These are phyloP conservation scores for Claviceps africana DNA, from an alignment of 2,329 filamentous ascomycete species.

Conservation along the genomic window DNA sequence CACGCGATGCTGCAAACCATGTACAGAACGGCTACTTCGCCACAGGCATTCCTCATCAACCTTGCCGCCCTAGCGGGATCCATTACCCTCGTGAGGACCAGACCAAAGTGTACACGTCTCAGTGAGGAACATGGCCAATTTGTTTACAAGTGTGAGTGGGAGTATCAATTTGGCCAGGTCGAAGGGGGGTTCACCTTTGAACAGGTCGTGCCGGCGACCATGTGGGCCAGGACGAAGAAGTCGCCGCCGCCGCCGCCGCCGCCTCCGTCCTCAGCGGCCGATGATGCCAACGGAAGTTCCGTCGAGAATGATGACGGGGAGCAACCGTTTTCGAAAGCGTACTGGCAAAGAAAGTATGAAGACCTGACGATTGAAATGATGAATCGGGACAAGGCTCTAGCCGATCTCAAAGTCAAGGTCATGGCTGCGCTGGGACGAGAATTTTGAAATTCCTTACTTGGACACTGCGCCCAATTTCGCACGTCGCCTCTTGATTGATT, in stretches of 20 bases:
- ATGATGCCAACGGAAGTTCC: slow-evolving; percentile 2
- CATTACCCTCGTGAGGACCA: slow-evolving; percentile 31
- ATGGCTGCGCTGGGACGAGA: slow-evolving; percentile 21
- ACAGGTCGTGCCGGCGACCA: slow-evolving; percentile 29
- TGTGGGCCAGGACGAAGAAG: slow-evolving; percentile 23
- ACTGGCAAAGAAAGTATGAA: slow-evolving; percentile 40
- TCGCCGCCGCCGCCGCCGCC: not conserved
- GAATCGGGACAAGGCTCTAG: slow-evolving; percentile 40
- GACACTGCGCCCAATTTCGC: not conserved
- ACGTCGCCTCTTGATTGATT: too few species aligned
- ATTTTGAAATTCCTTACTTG: not conserved
- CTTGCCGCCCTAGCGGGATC: slow-evolving; percentile 43
- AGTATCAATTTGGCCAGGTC: slow-evolving; percentile 39
- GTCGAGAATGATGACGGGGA: slow-evolving; percentile 7
- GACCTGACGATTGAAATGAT: slow-evolving; percentile 46
- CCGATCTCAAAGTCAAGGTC: slow-evolving; percentile 28
- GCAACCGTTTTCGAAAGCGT: slow-evolving; percentile 17
- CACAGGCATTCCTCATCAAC: slow-evolving; percentile 45
- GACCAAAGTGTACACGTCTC: slow-evolving; percentile 27
- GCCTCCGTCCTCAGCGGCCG: slow-evolving; percentile 4
- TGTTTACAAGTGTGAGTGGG: slow-evolving; percentile 40
- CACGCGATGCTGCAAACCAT: slow-evolving; percentile 39
- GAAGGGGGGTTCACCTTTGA: slow-evolving; percentile 39
- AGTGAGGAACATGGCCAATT: slow-evolving; percentile 27
- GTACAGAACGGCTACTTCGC: slow-evolving; percentile 33